Evolutionary conservation across 2,329 filamentous ascomycete genomes (phyloP).

Genomic region (Teratosphaeria nubilosa): DNA sequence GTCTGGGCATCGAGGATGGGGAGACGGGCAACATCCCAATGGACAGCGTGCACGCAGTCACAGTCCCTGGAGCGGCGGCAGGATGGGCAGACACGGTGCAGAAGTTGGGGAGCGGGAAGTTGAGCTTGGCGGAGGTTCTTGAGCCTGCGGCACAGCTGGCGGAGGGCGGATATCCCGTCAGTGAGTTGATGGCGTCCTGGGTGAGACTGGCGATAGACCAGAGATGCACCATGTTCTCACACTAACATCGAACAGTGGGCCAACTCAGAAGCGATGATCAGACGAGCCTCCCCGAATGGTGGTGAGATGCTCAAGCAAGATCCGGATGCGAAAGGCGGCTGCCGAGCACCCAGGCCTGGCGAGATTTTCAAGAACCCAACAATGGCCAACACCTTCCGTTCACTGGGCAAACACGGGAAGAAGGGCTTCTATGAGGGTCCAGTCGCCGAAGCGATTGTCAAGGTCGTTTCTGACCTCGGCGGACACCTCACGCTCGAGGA

Average conservation of each 20-base stretch:
- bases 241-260: slow-evolving; percentile 53
- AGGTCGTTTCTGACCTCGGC: slow-evolving; percentile 65
- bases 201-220: slow-evolving; percentile 41
- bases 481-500: slow-evolving; percentile 73
- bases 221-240: background rate
- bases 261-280: slow-evolving; percentile 51
- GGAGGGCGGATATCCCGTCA: slow-evolving; percentile 83
- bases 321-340: slow-evolving; percentile 54
- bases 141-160: slow-evolving; percentile 74
- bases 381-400: slow-evolving; percentile 69
- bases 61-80: slow-evolving; percentile 79
- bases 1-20: slow-evolving; percentile 55
- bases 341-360: slow-evolving; percentile 63
- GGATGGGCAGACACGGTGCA: slow-evolving; percentile 88
- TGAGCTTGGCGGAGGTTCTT: slow-evolving; percentile 67
- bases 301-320: slow-evolving; percentile 80
- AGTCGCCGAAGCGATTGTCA: slow-evolving; percentile 70
- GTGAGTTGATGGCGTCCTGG: slow-evolving; percentile 60
- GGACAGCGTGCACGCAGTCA: slow-evolving; percentile 68
- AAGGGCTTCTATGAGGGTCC: slow-evolving; percentile 82
- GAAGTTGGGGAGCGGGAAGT: slow-evolving; percentile 77
- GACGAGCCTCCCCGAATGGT: slow-evolving; percentile 71
- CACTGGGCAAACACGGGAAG: slow-evolving; percentile 71
- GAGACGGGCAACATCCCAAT: slow-evolving; percentile 56
- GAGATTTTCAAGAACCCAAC: slow-evolving; percentile 83